Evolutionary conservation across 768 basidiomycete genomes (phyloP).

Genomic region (Neoboletus magnificus): DNA sequence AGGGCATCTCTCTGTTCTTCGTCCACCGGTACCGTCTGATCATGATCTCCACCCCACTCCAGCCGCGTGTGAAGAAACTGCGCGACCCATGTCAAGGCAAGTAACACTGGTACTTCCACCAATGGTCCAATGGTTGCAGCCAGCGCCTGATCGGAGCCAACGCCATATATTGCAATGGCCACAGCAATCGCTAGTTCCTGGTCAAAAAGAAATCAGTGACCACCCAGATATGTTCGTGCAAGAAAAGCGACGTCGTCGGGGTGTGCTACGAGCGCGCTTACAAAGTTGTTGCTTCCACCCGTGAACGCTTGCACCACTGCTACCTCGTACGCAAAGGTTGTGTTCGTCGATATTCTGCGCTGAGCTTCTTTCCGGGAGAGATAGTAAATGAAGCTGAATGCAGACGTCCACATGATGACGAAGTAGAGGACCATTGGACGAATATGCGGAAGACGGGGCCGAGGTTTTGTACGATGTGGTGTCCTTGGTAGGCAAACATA

Average conservation of each 20-base stretch:
- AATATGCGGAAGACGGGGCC: constrained; percentile 77
- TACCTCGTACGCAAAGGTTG: constrained; percentile 56
- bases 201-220: background rate
- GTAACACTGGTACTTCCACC: constrained; percentile 77
- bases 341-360: background rate
- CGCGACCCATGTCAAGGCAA: constrained; percentile 65
- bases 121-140: constrained; percentile 78
- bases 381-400: constrained; percentile 55
- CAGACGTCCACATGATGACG: constrained; percentile 65
- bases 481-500: constrained; percentile 68
- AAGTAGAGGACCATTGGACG: constrained; percentile 79
- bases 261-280: constrained; percentile 29
- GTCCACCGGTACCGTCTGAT: background rate
- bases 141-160: constrained; percentile 72
- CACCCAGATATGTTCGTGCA: background rate
- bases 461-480: constrained; percentile 69
- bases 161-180: constrained; percentile 72
- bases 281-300: constrained; percentile 76
- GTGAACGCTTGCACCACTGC: constrained; percentile 80
- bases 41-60: constrained; percentile 32
- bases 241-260: background rate
- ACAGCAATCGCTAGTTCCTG: constrained; percentile 84
- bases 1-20: background rate
- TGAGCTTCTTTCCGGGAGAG: constrained; percentile 36
- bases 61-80: constrained; percentile 42